phyloP scores from a whole-genome alignment of 139 green algal genomes.

The Coccomyxa sp. region DNA sequence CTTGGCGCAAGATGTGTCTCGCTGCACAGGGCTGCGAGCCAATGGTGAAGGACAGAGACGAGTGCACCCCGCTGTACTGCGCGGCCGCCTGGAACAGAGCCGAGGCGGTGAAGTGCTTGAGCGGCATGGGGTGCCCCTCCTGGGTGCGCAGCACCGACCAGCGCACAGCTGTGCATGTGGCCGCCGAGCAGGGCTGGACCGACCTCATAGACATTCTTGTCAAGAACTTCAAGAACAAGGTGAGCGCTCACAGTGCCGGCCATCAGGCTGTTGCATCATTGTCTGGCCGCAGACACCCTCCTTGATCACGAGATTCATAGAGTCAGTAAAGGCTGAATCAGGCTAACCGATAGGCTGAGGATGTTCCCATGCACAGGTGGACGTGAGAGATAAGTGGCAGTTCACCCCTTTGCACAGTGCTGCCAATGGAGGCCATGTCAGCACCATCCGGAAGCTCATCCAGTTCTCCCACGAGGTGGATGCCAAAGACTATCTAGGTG shows the following conservation, averaged over 20 bases:
- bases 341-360: not conserved
- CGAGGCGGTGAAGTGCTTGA: slow-evolving; percentile 38
- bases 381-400: slow-evolving; percentile 41
- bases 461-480: slow-evolving; percentile 39
- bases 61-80: slow-evolving; percentile 59
- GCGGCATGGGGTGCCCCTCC: slow-evolving; percentile 32
- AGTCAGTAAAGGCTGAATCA: not conserved
- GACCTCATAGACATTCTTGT: slow-evolving; percentile 21
- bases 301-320: too few relatives aligned
- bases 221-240: slow-evolving; percentile 12
- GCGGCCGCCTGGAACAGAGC: slow-evolving; percentile 53
- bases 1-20: not conserved
- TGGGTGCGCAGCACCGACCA: slow-evolving; percentile 32
- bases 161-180: slow-evolving; percentile 52
- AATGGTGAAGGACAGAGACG: slow-evolving; percentile 41
- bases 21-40: slow-evolving; percentile 19
- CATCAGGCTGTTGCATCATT: too few relatives aligned
- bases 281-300: too few relatives aligned
- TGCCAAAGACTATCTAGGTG: slow-evolving; percentile 42
- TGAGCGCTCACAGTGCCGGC: too few relatives aligned
- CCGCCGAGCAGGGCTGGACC: slow-evolving; percentile 47
- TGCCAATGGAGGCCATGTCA: slow-evolving; percentile 49
- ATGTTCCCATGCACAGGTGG: slow-evolving; percentile 20
- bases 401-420: slow-evolving; percentile 55
- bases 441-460: slow-evolving; percentile 37